These are phyloP conservation scores for Termitomyces bulborhizus DNA, from an alignment of 768 basidiomycete genomes.

Conservation along the genomic window DNA sequence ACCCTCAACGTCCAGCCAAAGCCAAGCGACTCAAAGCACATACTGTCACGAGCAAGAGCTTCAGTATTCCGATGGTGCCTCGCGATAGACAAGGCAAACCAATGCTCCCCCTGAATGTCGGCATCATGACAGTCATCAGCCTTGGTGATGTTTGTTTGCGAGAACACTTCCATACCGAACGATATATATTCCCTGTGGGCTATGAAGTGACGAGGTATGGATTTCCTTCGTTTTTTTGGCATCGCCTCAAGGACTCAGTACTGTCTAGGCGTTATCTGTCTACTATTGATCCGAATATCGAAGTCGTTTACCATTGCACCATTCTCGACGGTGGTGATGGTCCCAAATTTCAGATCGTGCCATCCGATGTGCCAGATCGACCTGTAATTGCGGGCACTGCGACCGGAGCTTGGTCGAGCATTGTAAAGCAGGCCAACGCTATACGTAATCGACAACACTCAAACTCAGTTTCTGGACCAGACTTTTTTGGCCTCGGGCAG, in stretches of 20 bases:
- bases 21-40: constrained; percentile 78
- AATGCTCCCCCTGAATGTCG: constrained; percentile 73
- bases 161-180: constrained; percentile 82
- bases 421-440: constrained; percentile 77
- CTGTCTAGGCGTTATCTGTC: constrained; percentile 66
- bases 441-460: constrained; percentile 79
- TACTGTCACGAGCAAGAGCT: constrained; percentile 71
- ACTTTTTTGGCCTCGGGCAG: constrained; percentile 83
- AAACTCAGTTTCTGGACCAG: constrained; percentile 83
- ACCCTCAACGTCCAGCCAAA: constrained; percentile 48
- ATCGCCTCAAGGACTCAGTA: not conserved
- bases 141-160: constrained; percentile 76
- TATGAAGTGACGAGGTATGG: constrained; percentile 75
- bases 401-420: constrained; percentile 81
- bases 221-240: not conserved
- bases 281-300: constrained; percentile 56
- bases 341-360: constrained; percentile 80
- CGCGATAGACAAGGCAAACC: constrained; percentile 67
- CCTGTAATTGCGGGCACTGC: constrained; percentile 82
- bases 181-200: constrained; percentile 86
- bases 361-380: constrained; percentile 62
- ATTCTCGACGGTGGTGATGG: constrained; percentile 83
- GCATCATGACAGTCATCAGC: constrained; percentile 78
- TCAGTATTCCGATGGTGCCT: constrained; percentile 64
- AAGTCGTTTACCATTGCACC: constrained; percentile 76